Evolutionary conservation across 306 rosid species (phyloP).

Genomic region (Casuarina equisetifolia): DNA sequence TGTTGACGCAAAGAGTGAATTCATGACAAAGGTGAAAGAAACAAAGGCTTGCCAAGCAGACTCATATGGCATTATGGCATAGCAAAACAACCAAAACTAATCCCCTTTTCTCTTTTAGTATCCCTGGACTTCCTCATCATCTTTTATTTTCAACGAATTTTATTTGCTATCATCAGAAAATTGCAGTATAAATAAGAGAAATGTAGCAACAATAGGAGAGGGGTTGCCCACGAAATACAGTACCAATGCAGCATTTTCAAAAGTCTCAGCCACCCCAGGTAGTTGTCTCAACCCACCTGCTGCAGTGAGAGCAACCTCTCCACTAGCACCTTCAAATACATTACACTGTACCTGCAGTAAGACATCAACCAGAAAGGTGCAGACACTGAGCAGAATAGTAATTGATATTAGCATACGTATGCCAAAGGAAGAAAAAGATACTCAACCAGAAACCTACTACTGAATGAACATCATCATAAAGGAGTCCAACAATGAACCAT

Average conservation of each 20-base stretch:
- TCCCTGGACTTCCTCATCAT: constrained; percentile 9
- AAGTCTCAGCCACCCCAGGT: constrained; percentile 63
- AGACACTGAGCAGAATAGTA: constrained; percentile 8
- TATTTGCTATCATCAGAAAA: background rate
- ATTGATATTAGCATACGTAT: constrained; percentile 6
- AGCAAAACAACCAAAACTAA: background rate
- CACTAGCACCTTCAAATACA: constrained; percentile 81
- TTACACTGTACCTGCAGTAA: constrained; percentile 78
- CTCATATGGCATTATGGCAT: background rate
- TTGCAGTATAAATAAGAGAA: constrained; percentile 14
- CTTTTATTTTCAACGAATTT: constrained; percentile 13
- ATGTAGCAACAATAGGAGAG: constrained; percentile 9
- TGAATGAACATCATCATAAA: constrained; percentile 2
- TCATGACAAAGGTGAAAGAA: background rate
- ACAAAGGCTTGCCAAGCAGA: background rate
- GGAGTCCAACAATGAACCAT: constrained; percentile 3
- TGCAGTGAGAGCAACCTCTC: constrained; percentile 80
- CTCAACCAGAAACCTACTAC: background rate
- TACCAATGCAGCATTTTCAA: constrained; percentile 95
- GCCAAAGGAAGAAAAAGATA: constrained; percentile 9
- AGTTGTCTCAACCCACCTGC: constrained; percentile 88
- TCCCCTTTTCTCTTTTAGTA: background rate
- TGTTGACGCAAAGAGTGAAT: background rate
- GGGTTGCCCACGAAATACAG: constrained; percentile 10
- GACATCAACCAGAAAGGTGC: constrained; percentile 26